Base-by-base conservation (phyloP, 75 land plant genomes). In the Sequoiadendron giganteum region DNA sequence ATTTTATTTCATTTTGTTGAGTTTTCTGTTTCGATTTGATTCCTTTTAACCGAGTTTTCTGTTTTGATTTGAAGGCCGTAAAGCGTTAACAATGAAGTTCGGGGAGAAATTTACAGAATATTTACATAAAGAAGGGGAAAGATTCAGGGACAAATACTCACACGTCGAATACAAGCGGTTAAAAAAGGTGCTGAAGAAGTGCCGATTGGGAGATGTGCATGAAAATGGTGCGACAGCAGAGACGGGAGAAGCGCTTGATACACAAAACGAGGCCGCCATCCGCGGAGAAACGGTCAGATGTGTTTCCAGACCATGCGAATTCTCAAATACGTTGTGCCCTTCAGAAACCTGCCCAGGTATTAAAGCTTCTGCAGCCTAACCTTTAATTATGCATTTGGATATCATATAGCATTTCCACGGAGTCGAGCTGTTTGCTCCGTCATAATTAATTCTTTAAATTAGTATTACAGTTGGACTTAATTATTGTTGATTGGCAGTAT, bases 101-200 rank as follows among this genome's bases (percentile, higher is more conserved):
- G 96, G 95, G 43, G 93, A 93, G 73, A 91, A 89, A 34, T 96
- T 93, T 83, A 86, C 85, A 11, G 96, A 93, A 85, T 95, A 94
- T 76, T 76, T 95, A 11, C 91, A 91, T 16, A 90, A 89, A 21
- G 92, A 92, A 8, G 90, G 88, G 55, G 91, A 90, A 11, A 18
- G 84, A 39, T 88, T 93, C 40, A 82, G 92, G 85, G 88, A 89
- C n/a, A 94, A 94, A 45, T 92, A 83, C 55, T 91, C 95, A 11
- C 91, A 95, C 68, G 91, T 96, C 47, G 95, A 96, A 85, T 96
- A 95, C 89, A 96, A 95, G 91, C 89, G 96, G 78, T 88, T 94
- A 11, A 96, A 96, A 93, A 96, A 96, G 83, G 92, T 95, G 19
- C 87, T 96, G 47, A 96, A 96, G 91, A 88, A 87, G 39, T 96